Evolutionary conservation across 768 basidiomycete species (phyloP).

Genomic region (Trametes cinnabarina): DNA sequence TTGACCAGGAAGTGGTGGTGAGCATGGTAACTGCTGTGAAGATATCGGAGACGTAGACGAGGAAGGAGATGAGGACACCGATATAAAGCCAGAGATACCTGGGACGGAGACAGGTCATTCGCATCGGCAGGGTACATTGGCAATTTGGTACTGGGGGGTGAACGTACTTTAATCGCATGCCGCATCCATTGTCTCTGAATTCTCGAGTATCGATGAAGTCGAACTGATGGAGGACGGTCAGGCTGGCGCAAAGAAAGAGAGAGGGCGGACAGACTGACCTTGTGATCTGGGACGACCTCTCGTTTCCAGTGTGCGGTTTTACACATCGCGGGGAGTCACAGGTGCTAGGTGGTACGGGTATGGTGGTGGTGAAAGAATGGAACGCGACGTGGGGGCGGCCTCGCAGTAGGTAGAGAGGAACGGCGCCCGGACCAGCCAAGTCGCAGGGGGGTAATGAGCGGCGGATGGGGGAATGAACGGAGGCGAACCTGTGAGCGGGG

Average conservation of each 20-base stretch:
- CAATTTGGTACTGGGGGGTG: too few species aligned
- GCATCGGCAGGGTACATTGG: neutral
- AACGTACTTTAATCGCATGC: slow-evolving; percentile 79
- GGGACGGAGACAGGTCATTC: neutral
- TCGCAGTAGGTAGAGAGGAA: slow-evolving; percentile 17
- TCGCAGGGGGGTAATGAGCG: slow-evolving; percentile 22
- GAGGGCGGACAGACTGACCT: slow-evolving; percentile 49
- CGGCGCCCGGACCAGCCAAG: slow-evolving; percentile 26
- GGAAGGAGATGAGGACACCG: slow-evolving; percentile 91
- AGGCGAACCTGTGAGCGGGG: slow-evolving; percentile 20
- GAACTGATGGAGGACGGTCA: slow-evolving; percentile 55
- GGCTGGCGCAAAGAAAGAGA: neutral
- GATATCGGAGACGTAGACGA: slow-evolving; percentile 96
- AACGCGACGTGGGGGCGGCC: slow-evolving; percentile 25
- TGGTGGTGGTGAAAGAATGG: slow-evolving; percentile 17
- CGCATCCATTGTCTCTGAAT: slow-evolving; percentile 83
- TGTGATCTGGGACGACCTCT: slow-evolving; percentile 97
- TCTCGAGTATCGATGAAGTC: slow-evolving; percentile 95
- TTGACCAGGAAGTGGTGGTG: slow-evolving; percentile 86
- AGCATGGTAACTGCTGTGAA: slow-evolving; percentile 98
- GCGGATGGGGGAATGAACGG: slow-evolving; percentile 20
- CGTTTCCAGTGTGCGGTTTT: slow-evolving; percentile 91
- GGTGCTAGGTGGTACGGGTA: slow-evolving; percentile 5
- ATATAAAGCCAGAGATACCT: slow-evolving; percentile 95
- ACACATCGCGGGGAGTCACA: slow-evolving; percentile 46